A percentile compares a stretch with the other conserved stretches of the same genome.
phyloP scores from a whole-genome alignment of 2,329 filamentous ascomycete species.

The Aspergillus niger region DNA sequence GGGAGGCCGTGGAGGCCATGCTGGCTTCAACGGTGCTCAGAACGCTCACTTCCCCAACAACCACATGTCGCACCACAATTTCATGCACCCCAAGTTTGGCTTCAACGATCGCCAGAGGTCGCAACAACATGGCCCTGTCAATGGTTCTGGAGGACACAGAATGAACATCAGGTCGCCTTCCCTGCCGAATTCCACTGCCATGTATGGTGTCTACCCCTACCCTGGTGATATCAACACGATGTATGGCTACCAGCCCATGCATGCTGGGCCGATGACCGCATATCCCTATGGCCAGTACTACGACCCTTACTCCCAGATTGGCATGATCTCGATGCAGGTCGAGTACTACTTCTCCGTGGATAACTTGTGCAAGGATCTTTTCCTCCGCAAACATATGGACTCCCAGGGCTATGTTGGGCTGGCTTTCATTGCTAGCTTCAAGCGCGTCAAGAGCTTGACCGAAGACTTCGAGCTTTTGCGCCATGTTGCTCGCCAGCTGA shows the following conservation, averaged over 20 bases:
- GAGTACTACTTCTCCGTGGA: conserved; percentile 98
- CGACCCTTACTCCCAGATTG: conserved; percentile 58
- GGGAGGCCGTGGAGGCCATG: conserved; percentile 42
- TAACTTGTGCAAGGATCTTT: conserved; percentile 92
- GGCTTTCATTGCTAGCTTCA: conserved; percentile 79
- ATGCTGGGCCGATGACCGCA: conserved; percentile 57
- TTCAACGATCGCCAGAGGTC: conserved; percentile 47
- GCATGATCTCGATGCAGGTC: conserved; percentile 63
- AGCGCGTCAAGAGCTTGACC: conserved; percentile 74
- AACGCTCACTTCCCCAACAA: conserved; percentile 43
- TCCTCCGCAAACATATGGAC: conserved; percentile 88
- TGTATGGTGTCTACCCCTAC: conserved; percentile 51
- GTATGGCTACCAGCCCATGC: conserved; percentile 60
- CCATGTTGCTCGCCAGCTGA: conserved; percentile 71
- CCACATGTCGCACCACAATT: conserved; percentile 43
- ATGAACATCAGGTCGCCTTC: conserved; percentile 62
- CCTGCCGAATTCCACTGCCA: conserved; percentile 55
- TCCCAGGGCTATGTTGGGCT: conserved; percentile 88
- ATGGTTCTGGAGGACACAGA: conserved; percentile 50
- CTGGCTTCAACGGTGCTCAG: conserved; percentile 37
- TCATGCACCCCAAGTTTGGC: conserved; percentile 44
- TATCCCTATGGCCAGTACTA: conserved; percentile 60
- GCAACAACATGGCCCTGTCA: conserved; percentile 40
- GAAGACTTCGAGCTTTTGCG: conserved; percentile 74
- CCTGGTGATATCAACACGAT: conserved; percentile 53